phyloP scores from a whole-genome alignment of 73 alveolate genomes.

The Symbiodinium natans region DNA sequence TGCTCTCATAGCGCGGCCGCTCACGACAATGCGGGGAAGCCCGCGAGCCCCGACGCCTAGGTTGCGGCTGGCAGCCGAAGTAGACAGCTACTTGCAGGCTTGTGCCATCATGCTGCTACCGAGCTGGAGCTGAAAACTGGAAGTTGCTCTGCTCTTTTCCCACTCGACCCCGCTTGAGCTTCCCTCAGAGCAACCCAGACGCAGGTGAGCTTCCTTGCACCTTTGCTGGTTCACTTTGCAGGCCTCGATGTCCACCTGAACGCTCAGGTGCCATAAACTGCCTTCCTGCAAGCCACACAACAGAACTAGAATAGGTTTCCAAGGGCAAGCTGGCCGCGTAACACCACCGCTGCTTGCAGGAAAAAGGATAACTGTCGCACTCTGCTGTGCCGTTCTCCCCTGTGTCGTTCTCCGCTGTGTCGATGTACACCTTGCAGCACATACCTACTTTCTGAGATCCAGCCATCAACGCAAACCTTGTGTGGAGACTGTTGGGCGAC shows the following conservation, averaged over 20 bases:
- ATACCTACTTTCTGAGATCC: neutral
- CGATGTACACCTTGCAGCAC: neutral
- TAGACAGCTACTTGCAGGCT: neutral
- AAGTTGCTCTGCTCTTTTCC: too few relatives aligned
- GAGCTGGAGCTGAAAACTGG: neutral
- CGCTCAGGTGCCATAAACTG: neutral
- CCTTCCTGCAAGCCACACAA: neutral
- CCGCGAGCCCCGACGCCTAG: neutral
- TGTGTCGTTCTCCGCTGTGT: neutral
- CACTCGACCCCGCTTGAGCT: neutral
- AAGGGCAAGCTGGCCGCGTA: slow-evolving; percentile 7
- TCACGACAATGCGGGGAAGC: neutral
- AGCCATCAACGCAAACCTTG: neutral
- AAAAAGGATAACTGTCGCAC: neutral
- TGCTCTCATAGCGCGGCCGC: slow-evolving; percentile 1
- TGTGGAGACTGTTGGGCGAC: neutral
- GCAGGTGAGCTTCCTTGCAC: neutral
- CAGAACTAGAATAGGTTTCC: neutral
- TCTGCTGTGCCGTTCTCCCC: neutral
- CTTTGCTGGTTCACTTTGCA: neutral
- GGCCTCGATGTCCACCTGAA: neutral
- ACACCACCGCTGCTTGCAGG: neutral
- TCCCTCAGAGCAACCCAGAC: neutral
- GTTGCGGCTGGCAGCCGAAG: neutral
- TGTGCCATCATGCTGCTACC: neutral